Evolutionary conservation across 371 early-diverging fungal species (phyloP), one percentile per base, ranked within the genome.

Genomic region (Mortierella sp.): DNA sequence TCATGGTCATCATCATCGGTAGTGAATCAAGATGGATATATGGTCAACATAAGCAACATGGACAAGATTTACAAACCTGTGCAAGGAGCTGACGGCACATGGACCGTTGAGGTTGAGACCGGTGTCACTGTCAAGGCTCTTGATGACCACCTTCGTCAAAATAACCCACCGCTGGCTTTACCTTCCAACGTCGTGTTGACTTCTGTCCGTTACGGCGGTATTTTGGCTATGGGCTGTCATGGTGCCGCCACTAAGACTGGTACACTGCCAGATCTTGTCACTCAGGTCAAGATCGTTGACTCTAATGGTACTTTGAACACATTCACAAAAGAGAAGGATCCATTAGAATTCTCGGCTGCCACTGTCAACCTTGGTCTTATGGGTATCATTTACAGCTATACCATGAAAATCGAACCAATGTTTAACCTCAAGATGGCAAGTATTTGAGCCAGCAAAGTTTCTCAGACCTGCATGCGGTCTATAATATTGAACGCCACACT

Each of bases 331-430:
- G 68, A 72, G 13, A 72, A 45, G 3, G 58, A 83, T 54, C 68
- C 72, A 1, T 54, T 37, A n/a, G 84, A 83, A 59, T 81, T 83
- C 60, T 66, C 70, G 0, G 84, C 84, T 13, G 82, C 84, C 4
- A 37, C 67, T 12, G 43, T 82, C 28, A 83, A 71, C 53, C 71
- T 83, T 28, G 84, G 84, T 42, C 60, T 83, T 1, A 32, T 83
- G 3, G 84, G 84, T 0, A 29, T 77, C 22, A 82, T 83, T 10
- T 82, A 81, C 61, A 83, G 47, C 13, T 66, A 76, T 34, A 77
- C 84, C 2, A 34, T 82, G 19, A 64, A 62, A 0, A 67, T 82
- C 34, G 75, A 77, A 37, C 82, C 82, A 15, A 68, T 83, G 77
- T 83, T 73, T 61, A 66, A 71, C 12, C 58, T 83, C 13, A 56